Base-by-base conservation (phyloP, 148 eudicot species). In the Rhododendron henanense region DNA sequence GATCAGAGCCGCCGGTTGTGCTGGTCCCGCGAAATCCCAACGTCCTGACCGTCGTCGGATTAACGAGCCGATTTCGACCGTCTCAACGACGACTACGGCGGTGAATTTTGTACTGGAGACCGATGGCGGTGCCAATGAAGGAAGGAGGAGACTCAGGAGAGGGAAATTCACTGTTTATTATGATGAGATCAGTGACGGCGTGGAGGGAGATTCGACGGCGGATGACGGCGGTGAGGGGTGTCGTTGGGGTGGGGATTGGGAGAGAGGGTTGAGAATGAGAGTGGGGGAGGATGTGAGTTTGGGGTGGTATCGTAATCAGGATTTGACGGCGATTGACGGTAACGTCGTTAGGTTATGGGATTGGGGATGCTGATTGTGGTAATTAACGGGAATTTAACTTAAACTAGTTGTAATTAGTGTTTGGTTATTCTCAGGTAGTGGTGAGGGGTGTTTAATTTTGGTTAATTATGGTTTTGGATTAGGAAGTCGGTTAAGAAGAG, bases 241-340 rank as follows among this genome's bases (percentile, higher is more conserved):
- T 59, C 18, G 16, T 69, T 87, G 71, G 79, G 57, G 55, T n/a
- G 71, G 59, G 16, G 84, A 35, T 80, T 89, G 90, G 69, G 47
- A 81, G 63, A 35, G n/a, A 50, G 78, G 81, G 89, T 81, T 87
- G 77, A 87, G 84, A 87, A 87, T 87, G 91, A 90, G 92, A 57
- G 87, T 81, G 83, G 90, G 57, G 61, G 61, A 67, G 14, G 28
- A 67, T 23, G 69, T 61, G 25, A 23, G 69, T 23, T 61, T 61
- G 89, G 81, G 93, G 63, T 93, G 94, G 96, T 94, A 94, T 77
- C 79, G 81, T 55, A 88, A 80, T 78, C 96, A 92, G 88, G 94
- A 94, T 77, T 37, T 87, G 78, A 89, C 75, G 69, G 94, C 86
- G 59, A 69, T 94, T 18, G 83, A 90, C 77, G 96, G 96, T 7